Conservation (phyloP, 257 asterid genomes). For the Solanum chmielewskii region DNA sequence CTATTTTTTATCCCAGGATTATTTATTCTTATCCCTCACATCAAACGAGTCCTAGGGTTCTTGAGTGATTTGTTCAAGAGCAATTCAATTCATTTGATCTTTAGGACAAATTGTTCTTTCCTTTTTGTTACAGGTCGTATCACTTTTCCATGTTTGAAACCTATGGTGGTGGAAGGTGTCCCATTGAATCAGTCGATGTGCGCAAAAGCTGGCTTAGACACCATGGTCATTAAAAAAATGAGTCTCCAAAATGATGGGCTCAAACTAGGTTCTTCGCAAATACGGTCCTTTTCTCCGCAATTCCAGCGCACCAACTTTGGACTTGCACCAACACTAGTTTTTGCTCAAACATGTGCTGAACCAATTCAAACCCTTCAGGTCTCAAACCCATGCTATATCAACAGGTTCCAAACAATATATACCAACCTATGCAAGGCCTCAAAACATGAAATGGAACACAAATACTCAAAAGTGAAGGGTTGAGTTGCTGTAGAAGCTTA, state of each 20-base stretch:
- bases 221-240: not conserved
- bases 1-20: too few relatives aligned
- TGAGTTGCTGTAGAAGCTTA: not conserved
- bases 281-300: not conserved
- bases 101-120: not conserved
- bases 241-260: not conserved
- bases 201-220: not conserved
- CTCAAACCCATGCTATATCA: not conserved
- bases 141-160: not conserved
- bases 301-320: not conserved
- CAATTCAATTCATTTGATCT: not conserved
- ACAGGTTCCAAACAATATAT: not conserved
- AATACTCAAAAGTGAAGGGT: not conserved
- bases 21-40: too few relatives aligned
- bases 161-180: not conserved
- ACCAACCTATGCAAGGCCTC: not conserved
- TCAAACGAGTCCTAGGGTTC: not conserved
- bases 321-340: not conserved
- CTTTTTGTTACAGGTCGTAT: not conserved
- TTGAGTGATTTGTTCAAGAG: not conserved
- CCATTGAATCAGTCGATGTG: not conserved
- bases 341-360: not conserved
- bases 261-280: not conserved
- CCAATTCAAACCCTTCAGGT: not conserved
- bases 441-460: not conserved